phyloP scores from a whole-genome alignment of 2,329 filamentous ascomycete species.

The Aspergillus latus region DNA sequence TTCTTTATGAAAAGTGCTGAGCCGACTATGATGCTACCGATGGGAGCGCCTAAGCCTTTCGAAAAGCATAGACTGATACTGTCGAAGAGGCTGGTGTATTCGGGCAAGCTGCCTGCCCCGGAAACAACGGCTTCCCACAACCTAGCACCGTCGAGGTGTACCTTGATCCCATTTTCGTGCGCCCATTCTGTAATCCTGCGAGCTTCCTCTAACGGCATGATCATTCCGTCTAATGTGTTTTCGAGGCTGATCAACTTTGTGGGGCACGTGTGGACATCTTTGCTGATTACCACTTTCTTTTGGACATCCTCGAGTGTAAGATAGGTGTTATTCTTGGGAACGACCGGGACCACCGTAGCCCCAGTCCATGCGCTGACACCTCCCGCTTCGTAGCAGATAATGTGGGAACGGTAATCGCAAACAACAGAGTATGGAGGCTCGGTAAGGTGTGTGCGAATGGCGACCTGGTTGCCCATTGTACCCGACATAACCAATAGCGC shows the following conservation, averaged over 20 bases:
- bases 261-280: constrained; percentile 15
- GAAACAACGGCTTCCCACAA: constrained; percentile 31
- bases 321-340: constrained; percentile 34
- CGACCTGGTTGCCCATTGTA: constrained; percentile 45
- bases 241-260: constrained; percentile 20
- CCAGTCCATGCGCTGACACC: constrained; percentile 33
- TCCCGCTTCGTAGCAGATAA: constrained; percentile 33
- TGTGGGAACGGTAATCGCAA: constrained; percentile 36
- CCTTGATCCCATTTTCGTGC: constrained; percentile 23
- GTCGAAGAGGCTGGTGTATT: constrained; percentile 35
- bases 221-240: constrained; percentile 18
- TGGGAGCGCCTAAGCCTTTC: constrained; percentile 35
- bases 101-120: constrained; percentile 25
- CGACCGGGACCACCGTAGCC: constrained; percentile 31
- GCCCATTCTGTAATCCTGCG: constrained; percentile 26
- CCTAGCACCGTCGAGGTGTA: constrained; percentile 35
- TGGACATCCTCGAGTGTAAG: constrained; percentile 37
- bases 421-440: constrained; percentile 38
- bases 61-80: constrained; percentile 34
- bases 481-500: constrained; percentile 37
- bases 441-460: constrained; percentile 32
- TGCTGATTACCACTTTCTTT: constrained; percentile 18
- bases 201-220: constrained; percentile 21
- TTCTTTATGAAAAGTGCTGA: constrained; percentile 27
- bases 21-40: constrained; percentile 33